Evolutionary conservation across 331 rosid species (phyloP), one percentile per base, ranked within the genome.

Genomic region (Malus hybrid): DNA sequence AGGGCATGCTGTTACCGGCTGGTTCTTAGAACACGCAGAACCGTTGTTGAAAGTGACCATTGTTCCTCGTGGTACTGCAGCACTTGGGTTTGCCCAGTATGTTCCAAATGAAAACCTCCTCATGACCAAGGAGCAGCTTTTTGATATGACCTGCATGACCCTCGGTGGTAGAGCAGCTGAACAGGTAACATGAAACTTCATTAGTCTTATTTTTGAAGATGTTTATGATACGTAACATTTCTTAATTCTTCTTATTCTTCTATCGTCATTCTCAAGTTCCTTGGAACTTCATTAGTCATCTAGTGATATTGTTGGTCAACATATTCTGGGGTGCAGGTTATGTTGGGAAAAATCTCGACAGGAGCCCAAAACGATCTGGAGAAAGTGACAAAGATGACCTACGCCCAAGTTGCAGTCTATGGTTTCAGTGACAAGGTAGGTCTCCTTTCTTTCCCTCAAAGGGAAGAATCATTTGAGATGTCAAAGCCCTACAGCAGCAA

Each of bases 141-240:
- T 94, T 15, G 99, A 94, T 72, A 75, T 89, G 91, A 92, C 97
- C 36, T 94, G 99, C 83, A 86, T 92, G 97, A 83, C 99, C 70
- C 97, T 92, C 61, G 99, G 99, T 65, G 99, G 99, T 36, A 91
- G 99, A 44, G 99, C 99, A 65, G 87, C 99, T n/a, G 99, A 94
- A 81, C 92, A 94, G 97, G 99, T 94, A 75, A 46, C 77, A n/a
- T 13, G 32, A 7, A 39, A 24, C 7, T 31, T 27, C 29, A 0
- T 14, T 22, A 44, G 10, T 10, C 15, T 34, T 73, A 56, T 10
- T 18, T 69, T 65, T 65, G 46, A 33, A 31, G 31, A 56, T 1
- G 22, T 46, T 9, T 22, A 42, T 19, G 7, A 24, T n/a, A 11
- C 20, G 14, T 34, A 55, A 3, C 7, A 16, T 10, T 33, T 54